phyloP scores from a whole-genome alignment of 176 grass and related monocot genomes.

The Puya raimondii region DNA sequence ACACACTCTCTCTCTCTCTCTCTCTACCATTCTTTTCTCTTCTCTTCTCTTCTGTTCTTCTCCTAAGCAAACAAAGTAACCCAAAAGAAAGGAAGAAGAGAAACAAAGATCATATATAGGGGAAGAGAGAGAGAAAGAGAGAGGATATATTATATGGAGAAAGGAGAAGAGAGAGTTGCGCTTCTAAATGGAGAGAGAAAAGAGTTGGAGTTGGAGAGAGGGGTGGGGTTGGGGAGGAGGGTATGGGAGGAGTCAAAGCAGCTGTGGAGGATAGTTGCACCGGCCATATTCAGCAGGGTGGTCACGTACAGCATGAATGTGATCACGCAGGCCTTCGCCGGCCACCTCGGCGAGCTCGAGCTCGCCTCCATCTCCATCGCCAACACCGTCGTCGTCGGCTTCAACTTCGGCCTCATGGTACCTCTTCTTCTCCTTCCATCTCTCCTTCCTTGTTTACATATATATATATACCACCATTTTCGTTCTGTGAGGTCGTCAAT shows the following conservation, averaged over 20 bases:
- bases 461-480: neutral
- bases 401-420: slow-evolving; percentile 96
- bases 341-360: slow-evolving; percentile 91
- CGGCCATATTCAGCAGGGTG: slow-evolving; percentile 87
- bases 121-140: neutral
- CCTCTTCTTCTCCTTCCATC: too few species aligned
- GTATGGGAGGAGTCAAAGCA: slow-evolving; percentile 62
- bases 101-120: too few species aligned
- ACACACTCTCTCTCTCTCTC: too few species aligned
- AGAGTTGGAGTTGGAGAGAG: slow-evolving; percentile 4
- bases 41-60: too few species aligned
- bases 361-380: slow-evolving; percentile 93
- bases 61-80: neutral
- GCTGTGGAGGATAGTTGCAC: slow-evolving; percentile 80
- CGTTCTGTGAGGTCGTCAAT: too few species aligned
- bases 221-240: slow-evolving; percentile 16
- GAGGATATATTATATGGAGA: neutral
- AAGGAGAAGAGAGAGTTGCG: slow-evolving; percentile 9
- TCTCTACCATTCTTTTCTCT: too few species aligned
- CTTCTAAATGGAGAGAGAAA: neutral
- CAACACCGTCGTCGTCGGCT: slow-evolving; percentile 83
- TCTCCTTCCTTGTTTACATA: neutral
- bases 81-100: neutral
- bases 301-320: slow-evolving; percentile 91
- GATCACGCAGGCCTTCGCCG: slow-evolving; percentile 95